phyloP scores from a whole-genome alignment of 306 rosid genomes.

The Gynostemma pentaphyllum region DNA sequence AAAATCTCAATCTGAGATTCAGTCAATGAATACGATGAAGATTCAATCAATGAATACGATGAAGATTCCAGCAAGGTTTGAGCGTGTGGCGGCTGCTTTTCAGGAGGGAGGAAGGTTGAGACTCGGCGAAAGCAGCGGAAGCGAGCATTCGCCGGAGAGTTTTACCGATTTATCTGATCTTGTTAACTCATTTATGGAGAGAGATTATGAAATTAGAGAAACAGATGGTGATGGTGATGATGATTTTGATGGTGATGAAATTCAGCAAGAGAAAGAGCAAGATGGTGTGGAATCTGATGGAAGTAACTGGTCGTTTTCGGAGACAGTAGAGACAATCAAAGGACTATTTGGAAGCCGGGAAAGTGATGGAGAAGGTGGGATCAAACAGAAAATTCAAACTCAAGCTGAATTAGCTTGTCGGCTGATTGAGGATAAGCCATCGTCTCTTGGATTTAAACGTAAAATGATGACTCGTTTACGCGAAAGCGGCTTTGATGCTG shows the following conservation, averaged over 20 bases:
- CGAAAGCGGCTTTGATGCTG: slow-evolving; percentile 63
- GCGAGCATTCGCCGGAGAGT: slow-evolving; percentile 73
- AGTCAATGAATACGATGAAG: slow-evolving; percentile 22
- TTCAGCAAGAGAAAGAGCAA: slow-evolving; percentile 8
- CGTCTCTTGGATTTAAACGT: slow-evolving; percentile 43
- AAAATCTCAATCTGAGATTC: neutral
- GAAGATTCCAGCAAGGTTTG: slow-evolving; percentile 53
- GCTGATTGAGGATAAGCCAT: slow-evolving; percentile 16
- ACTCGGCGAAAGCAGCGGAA: slow-evolving; percentile 76
- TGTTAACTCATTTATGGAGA: slow-evolving; percentile 69
- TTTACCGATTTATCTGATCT: slow-evolving; percentile 51
- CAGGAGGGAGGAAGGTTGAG: slow-evolving; percentile 40
- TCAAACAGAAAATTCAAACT: slow-evolving; percentile 21
- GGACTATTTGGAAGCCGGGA: slow-evolving; percentile 19
- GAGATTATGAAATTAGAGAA: slow-evolving; percentile 4
- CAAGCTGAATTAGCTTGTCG: slow-evolving; percentile 30
- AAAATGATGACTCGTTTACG: slow-evolving; percentile 49
- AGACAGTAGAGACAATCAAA: slow-evolving; percentile 26
- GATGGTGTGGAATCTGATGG: slow-evolving; percentile 20
- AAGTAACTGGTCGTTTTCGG: slow-evolving; percentile 17
- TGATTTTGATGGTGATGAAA: neutral
- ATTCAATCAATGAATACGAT: slow-evolving; percentile 27
- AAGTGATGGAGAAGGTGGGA: slow-evolving; percentile 17
- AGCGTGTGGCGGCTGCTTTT: slow-evolving; percentile 61
- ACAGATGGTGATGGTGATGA: neutral